Percentiles rank a stretch among this genome's conserved stretches.
phyloP scores from a whole-genome alignment of 2,329 filamentous ascomycete genomes.

The Xylaria hypoxylon region DNA sequence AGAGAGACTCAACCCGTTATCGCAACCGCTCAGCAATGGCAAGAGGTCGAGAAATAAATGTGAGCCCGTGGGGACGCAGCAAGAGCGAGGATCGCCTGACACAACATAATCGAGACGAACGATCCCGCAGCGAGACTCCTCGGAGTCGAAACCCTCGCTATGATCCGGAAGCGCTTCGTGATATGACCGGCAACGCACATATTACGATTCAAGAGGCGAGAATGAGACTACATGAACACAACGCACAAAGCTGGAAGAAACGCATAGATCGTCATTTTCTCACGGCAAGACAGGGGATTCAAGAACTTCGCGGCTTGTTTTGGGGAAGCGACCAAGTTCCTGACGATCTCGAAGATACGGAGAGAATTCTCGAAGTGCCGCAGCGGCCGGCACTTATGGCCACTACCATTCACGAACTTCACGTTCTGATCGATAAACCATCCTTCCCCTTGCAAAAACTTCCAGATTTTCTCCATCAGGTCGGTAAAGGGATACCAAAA shows the following conservation, averaged over 20 bases:
- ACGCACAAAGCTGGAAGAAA: slow-evolving; percentile 91
- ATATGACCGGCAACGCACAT: slow-evolving; percentile 77
- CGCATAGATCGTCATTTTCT: slow-evolving; percentile 83
- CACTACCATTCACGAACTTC: slow-evolving; percentile 83
- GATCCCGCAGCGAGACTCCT: slow-evolving; percentile 51
- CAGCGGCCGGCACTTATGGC: slow-evolving; percentile 86
- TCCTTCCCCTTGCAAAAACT: slow-evolving; percentile 87
- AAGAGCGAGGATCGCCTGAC: slow-evolving; percentile 65
- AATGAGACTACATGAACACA: slow-evolving; percentile 79
- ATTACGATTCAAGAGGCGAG: slow-evolving; percentile 82
- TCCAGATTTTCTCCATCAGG: slow-evolving; percentile 83
- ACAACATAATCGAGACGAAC: slow-evolving; percentile 45
- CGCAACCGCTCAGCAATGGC: slow-evolving; percentile 67
- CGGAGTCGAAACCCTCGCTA: slow-evolving; percentile 71
- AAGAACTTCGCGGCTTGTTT: slow-evolving; percentile 81
- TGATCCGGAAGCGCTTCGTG: slow-evolving; percentile 78
- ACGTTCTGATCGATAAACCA: slow-evolving; percentile 89
- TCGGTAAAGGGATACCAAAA: slow-evolving; percentile 96
- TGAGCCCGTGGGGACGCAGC: slow-evolving; percentile 60
- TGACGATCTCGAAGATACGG: slow-evolving; percentile 83
- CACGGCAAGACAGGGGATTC: slow-evolving; percentile 78
- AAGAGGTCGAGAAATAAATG: slow-evolving; percentile 51
- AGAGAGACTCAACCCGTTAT: slow-evolving; percentile 63
- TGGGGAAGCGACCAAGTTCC: slow-evolving; percentile 85
- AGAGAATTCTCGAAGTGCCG: slow-evolving; percentile 87